Evolutionary conservation across 768 basidiomycete genomes (phyloP).

Genomic region (Tricholoma hemisulphureum): DNA sequence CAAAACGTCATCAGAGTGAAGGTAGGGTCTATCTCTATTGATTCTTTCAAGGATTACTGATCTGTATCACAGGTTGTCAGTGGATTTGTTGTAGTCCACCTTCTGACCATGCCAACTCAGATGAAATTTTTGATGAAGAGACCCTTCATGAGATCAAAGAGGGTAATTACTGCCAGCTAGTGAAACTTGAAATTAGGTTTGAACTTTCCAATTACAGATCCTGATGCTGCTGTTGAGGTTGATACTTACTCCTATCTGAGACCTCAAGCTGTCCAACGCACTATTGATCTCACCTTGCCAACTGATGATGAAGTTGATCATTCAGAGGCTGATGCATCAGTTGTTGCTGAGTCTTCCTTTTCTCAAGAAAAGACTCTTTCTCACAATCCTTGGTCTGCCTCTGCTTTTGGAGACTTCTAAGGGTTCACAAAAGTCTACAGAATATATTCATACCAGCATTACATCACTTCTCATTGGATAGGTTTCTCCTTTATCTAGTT

Average conservation of each 20-base stretch:
- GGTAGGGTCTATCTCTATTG: background rate
- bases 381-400: background rate
- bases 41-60: background rate
- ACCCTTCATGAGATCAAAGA: background rate
- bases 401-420: background rate
- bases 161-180: background rate
- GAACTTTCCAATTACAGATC: background rate
- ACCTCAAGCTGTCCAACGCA: background rate
- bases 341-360: background rate
- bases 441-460: no score
- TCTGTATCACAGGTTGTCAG: background rate
- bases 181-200: background rate
- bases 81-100: background rate
- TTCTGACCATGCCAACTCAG: background rate
- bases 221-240: background rate
- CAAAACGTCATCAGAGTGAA: background rate
- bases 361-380: background rate
- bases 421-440: background rate
- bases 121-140: background rate
- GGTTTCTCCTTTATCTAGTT: no score
- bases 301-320: background rate
- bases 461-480: no score
- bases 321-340: background rate
- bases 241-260: background rate
- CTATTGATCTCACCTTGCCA: background rate